These are phyloP conservation scores for Penicillium paneum DNA, from an alignment of 2,329 filamentous ascomycete species.

Conservation along the genomic window DNA sequence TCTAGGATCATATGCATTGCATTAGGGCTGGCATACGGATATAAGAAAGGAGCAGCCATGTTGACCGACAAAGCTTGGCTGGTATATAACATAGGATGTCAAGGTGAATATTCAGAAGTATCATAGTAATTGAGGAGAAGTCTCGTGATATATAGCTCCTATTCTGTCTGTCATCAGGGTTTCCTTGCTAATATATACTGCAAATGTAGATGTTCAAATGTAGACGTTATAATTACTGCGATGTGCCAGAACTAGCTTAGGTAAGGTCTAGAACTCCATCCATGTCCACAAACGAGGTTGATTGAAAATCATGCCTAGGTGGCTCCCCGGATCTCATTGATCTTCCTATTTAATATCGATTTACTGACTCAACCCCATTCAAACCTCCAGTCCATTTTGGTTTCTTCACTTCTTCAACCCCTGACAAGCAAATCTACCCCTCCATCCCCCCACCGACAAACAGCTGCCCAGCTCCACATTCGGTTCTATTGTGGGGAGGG, in stretches of 20 bases:
- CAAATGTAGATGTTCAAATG: not conserved
- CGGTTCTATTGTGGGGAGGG: slow-evolving; percentile 25
- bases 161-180: not conserved
- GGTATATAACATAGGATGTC: not conserved
- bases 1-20: not conserved
- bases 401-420: not conserved
- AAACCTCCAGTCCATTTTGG: not conserved
- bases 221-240: too few species aligned
- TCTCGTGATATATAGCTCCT: not conserved
- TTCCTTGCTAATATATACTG: too few species aligned
- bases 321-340: not conserved
- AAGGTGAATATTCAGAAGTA: not conserved
- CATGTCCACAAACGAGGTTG: not conserved
- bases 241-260: slow-evolving; percentile 1
- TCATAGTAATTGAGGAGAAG: not conserved
- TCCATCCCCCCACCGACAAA: slow-evolving; percentile 1
- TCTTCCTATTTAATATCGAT: not conserved
- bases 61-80: not conserved
- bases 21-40: not conserved
- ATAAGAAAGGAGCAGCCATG: not conserved
- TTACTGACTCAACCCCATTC: not conserved
- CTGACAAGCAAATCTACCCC: slow-evolving; percentile 1
- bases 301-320: not conserved
- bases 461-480: slow-evolving; percentile 24
- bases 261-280: slow-evolving; percentile 7